Conservation (phyloP, 441 rosid genomes). For the Pelargonium citronellum region DNA sequence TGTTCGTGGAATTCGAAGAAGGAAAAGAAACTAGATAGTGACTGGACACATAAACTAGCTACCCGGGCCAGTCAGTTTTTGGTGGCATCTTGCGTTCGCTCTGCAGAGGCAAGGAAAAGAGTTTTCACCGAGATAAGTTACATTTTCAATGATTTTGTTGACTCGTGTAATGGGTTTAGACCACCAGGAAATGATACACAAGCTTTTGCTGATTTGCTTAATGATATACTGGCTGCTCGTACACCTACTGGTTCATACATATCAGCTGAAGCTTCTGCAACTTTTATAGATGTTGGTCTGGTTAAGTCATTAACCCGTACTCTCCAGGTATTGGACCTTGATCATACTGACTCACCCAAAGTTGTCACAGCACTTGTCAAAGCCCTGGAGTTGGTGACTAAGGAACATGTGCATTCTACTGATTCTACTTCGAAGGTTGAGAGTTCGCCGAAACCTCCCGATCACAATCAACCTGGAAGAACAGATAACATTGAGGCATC, state of each 20-base stretch:
- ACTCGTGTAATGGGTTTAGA: constrained; percentile 47
- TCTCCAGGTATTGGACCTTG: constrained; percentile 89
- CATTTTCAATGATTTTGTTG: constrained; percentile 64
- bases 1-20: constrained; percentile 54
- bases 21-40: constrained; percentile 77
- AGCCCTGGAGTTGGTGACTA: constrained; percentile 88
- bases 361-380: constrained; percentile 75
- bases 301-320: constrained; percentile 69
- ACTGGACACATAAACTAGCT: constrained; percentile 88
- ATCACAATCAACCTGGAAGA: constrained; percentile 48
- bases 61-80: constrained; percentile 75
- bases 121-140: constrained; percentile 65
- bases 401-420: constrained; percentile 76
- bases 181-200: constrained; percentile 67
- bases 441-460: constrained; percentile 50
- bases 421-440: constrained; percentile 62
- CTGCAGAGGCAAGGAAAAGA: constrained; percentile 87
- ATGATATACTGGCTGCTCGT: constrained; percentile 87
- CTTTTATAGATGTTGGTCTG: constrained; percentile 87
- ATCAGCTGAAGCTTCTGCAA: constrained; percentile 84
- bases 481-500: constrained; percentile 50
- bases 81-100: constrained; percentile 90
- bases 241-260: constrained; percentile 79
- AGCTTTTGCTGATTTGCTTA: constrained; percentile 65
- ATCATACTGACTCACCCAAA: constrained; percentile 80